Conservation (phyloP, 108 stramenopile genomes). For the Stephanodiscus minutulus region DNA sequence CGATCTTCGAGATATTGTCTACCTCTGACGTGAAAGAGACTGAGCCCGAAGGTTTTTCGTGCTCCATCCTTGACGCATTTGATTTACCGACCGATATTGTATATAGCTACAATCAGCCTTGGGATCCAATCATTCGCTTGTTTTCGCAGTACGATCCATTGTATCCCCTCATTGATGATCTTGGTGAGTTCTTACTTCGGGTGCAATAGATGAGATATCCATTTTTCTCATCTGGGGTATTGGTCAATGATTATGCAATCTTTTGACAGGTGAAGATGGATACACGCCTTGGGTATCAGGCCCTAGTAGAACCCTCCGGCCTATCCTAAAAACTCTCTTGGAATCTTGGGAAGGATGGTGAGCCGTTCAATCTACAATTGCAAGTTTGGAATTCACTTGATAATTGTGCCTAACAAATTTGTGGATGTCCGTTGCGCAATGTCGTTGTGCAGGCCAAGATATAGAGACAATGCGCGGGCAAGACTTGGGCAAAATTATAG, state of each 20-base stretch:
- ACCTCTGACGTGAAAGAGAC: slow-evolving; percentile 18
- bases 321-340: slow-evolving; percentile 65
- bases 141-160: slow-evolving; percentile 69
- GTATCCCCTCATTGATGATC: slow-evolving; percentile 86
- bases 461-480: slow-evolving; percentile 61
- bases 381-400: background rate
- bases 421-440: background rate
- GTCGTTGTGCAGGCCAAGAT: slow-evolving; percentile 48
- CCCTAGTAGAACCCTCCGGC: slow-evolving; percentile 76
- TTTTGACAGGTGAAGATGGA: slow-evolving; percentile 47
- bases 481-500: slow-evolving; percentile 56
- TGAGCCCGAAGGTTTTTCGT: slow-evolving; percentile 28
- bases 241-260: background rate
- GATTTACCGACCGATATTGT: slow-evolving; percentile 63
- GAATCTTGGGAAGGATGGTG: slow-evolving; percentile 81
- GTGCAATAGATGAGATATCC: background rate
- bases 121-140: slow-evolving; percentile 81
- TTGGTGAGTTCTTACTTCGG: slow-evolving; percentile 46
- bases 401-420: background rate
- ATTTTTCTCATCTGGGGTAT: background rate
- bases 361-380: background rate
- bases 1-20: slow-evolving; percentile 45
- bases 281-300: slow-evolving; percentile 69
- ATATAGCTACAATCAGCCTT: slow-evolving; percentile 77
- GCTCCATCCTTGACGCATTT: slow-evolving; percentile 62